phyloP scores from a whole-genome alignment of 2,329 filamentous ascomycete genomes.

The Colletotrichum echinochloae region DNA sequence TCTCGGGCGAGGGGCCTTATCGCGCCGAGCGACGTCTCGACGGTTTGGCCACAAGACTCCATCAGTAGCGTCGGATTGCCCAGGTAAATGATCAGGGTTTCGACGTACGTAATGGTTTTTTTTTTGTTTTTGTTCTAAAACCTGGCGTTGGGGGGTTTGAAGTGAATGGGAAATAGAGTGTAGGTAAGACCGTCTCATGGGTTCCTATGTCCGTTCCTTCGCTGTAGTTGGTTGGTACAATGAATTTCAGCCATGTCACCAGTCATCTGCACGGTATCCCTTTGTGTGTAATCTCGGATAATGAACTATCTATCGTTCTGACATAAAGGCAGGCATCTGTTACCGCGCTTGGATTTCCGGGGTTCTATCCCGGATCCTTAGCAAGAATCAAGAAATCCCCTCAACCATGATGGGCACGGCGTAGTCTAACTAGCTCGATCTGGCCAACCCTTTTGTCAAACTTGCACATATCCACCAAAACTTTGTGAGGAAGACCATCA shows the following conservation, averaged over 20 bases:
- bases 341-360: background rate
- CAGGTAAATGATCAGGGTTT: background rate
- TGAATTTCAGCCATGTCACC: background rate
- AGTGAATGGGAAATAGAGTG: background rate
- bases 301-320: constrained; percentile 4
- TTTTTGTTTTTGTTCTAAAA: background rate
- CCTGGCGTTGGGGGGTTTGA: background rate
- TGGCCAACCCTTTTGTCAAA: background rate
- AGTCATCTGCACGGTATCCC: background rate
- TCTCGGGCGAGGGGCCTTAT: background rate
- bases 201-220: background rate
- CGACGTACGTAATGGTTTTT: background rate
- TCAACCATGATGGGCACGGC: background rate
- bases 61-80: background rate
- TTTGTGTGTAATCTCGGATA: background rate
- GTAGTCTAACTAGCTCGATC: background rate
- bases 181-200: constrained; percentile 2
- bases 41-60: background rate
- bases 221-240: background rate
- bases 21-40: background rate
- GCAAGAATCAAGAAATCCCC: background rate
- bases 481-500: too few species aligned
- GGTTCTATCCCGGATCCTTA: too few species aligned
- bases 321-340: background rate
- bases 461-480: background rate